A percentile compares a stretch with the other conserved stretches of the same genome.
Evolutionary conservation across 768 basidiomycete species (phyloP).

Genomic region (Tylopilus plumbeoviolaceoides): DNA sequence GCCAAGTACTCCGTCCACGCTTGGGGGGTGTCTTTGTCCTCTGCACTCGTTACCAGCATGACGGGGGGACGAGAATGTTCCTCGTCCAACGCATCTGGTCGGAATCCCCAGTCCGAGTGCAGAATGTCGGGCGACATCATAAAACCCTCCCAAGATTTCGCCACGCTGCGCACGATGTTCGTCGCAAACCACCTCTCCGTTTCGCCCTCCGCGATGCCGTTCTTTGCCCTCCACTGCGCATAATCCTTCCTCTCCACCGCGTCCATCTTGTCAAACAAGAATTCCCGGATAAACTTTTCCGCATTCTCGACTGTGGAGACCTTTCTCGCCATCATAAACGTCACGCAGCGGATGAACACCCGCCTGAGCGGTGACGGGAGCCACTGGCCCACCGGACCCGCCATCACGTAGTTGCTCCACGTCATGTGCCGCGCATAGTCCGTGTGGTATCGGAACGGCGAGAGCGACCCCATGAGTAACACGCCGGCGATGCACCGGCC

Average conservation of each 20-base stretch:
- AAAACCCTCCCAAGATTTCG: conserved; percentile 51
- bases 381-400: conserved; percentile 42
- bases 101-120: conserved; percentile 52
- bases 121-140: conserved; percentile 38
- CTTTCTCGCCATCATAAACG: conserved; percentile 30
- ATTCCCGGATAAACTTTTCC: conserved; percentile 37
- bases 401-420: conserved; percentile 42
- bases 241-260: conserved; percentile 31
- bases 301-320: conserved; percentile 39
- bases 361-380: conserved; percentile 34
- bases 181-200: conserved; percentile 39
- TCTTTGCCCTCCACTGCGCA: conserved; percentile 39
- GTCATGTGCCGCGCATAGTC: conserved; percentile 44
- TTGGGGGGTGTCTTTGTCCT: conserved; percentile 40
- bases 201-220: conserved; percentile 40
- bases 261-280: conserved; percentile 41
- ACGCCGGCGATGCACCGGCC: conserved; percentile 44
- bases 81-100: conserved; percentile 40
- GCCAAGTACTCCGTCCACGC: conserved; percentile 48
- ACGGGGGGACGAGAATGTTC: conserved; percentile 43
- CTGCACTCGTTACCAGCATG: conserved; percentile 40
- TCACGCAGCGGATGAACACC: conserved; percentile 32
- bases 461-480: conserved; percentile 43
- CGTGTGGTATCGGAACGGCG: conserved; percentile 44
- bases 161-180: conserved; percentile 45